Base-by-base conservation (phyloP, 768 basidiomycete species). In the Boletus speciosus region DNA sequence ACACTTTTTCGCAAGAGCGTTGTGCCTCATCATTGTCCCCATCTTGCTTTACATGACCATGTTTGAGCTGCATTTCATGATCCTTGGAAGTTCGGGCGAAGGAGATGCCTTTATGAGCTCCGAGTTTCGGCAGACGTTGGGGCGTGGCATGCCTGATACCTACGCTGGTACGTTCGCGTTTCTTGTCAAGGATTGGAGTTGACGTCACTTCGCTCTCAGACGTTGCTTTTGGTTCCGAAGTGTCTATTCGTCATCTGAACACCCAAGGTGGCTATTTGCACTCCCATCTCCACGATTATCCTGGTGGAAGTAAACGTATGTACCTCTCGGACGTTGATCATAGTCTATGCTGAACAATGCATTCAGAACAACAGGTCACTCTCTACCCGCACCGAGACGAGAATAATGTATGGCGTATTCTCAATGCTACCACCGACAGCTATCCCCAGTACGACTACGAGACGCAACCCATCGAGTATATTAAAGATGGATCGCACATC, bases 91-190 rank as follows among this genome's bases (percentile, higher is more conserved):
- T 70, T 89, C 90, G 2, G 97, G 97, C 32, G 96, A 98, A 49
- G 97, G 97, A 0, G 97, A 98, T 68, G 94, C 95, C 1, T 99
- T 99, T 73, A 99, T 99, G 97, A 96, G 91, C 74, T 91, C 93
- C 3, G 95, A 94, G 68, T 99, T 99, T 75, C 95, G 98, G 73
- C 96, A 98, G 66, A 98, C 95, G 0, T 77, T 99, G 12, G 78
- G 85, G 15, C 85, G 85, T 41, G 83, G 87, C 7, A 98, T 98
- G 97, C 78, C 80, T 11, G 94, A 99, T 69, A 98, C 96, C 0
- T 94, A 78, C 69, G 92, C 94, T 27, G 89, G 91, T 91, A 54
- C 55, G 83, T 58, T 46, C n/a, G 21, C 14, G 6, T 48, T n/a
- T 11, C n/a, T 47, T 38, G n/a, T 51, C 32, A 1, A 6, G 32